phyloP scores from a whole-genome alignment of 805 yeast genomes.

The Saccharomycopsis sp. region DNA sequence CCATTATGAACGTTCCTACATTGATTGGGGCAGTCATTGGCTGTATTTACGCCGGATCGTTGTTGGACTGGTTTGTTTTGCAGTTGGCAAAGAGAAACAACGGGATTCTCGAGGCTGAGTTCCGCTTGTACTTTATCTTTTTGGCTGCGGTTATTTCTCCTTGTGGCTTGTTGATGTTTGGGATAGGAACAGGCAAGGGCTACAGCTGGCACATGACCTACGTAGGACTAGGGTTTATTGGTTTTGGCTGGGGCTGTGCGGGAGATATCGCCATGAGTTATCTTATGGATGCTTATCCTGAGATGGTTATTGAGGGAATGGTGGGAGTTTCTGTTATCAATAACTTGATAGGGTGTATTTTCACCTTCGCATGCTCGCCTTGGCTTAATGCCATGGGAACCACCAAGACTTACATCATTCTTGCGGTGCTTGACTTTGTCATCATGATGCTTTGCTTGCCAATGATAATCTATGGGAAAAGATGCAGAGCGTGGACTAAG shows the following conservation, averaged over 20 bases:
- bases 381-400: constrained; percentile 55
- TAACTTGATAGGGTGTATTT: constrained; percentile 57
- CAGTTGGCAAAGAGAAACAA: constrained; percentile 54
- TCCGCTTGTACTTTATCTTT: constrained; percentile 49
- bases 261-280: constrained; percentile 67
- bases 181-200: constrained; percentile 53
- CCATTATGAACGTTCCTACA: constrained; percentile 69
- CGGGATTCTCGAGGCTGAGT: constrained; percentile 62
- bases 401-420: constrained; percentile 50
- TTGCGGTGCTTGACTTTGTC: constrained; percentile 54
- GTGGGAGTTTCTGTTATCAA: constrained; percentile 60
- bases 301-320: constrained; percentile 65
- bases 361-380: constrained; percentile 57
- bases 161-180: constrained; percentile 56
- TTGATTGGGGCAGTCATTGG: constrained; percentile 61
- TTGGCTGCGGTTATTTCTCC: constrained; percentile 55
- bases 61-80: constrained; percentile 54
- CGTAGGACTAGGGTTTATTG: constrained; percentile 57
- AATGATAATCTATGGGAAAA: constrained; percentile 52
- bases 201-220: constrained; percentile 50
- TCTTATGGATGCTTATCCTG: constrained; percentile 63
- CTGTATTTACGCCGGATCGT: constrained; percentile 54
- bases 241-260: constrained; percentile 63
- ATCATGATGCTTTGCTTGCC: constrained; percentile 53
- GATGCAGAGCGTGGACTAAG: constrained; percentile 51